These are phyloP conservation scores for Delitschia confertaspora DNA, from an alignment of 495 filamentous ascomycete genomes.

Conservation along the genomic window DNA sequence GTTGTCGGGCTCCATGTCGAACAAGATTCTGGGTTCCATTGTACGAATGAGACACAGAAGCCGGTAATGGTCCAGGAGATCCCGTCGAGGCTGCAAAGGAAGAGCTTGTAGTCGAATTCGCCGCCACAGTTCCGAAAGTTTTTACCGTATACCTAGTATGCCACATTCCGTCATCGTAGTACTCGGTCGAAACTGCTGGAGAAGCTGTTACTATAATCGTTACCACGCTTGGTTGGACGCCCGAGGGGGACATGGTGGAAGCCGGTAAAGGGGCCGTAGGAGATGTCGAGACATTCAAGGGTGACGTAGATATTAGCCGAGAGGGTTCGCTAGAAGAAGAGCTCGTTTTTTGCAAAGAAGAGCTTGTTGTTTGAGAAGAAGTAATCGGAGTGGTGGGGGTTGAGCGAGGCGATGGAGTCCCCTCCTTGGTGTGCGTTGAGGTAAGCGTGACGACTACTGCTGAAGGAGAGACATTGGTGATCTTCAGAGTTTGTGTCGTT, in stretches of 20 bases:
- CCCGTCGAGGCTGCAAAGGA: neutral
- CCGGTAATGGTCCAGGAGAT: no score
- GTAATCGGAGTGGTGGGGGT: no score
- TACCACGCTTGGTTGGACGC: no score
- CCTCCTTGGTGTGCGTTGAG: neutral
- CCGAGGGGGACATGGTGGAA: neutral
- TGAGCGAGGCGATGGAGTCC: no score
- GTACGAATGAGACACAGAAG: no score
- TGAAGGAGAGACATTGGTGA: slow-evolving; percentile 1
- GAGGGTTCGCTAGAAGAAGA: no score
- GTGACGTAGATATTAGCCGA: no score
- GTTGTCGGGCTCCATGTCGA: no score
- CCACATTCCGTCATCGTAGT: slow-evolving; percentile 29
- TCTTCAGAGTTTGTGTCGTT: neutral
- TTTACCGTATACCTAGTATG: slow-evolving; percentile 23
- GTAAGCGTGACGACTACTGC: neutral
- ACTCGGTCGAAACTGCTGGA: slow-evolving; percentile 15
- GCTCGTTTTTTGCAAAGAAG: no score
- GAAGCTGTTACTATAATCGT: slow-evolving; percentile 16
- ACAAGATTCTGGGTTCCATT: no score
- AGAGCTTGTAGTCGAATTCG: neutral
- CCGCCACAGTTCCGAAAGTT: slow-evolving; percentile 10
- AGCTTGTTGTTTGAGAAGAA: no score
- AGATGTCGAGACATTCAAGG: no score
- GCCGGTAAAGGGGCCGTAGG: neutral